Base-by-base conservation (phyloP, 169 alveolate species). In the Besnoitia besnoiti region DNA sequence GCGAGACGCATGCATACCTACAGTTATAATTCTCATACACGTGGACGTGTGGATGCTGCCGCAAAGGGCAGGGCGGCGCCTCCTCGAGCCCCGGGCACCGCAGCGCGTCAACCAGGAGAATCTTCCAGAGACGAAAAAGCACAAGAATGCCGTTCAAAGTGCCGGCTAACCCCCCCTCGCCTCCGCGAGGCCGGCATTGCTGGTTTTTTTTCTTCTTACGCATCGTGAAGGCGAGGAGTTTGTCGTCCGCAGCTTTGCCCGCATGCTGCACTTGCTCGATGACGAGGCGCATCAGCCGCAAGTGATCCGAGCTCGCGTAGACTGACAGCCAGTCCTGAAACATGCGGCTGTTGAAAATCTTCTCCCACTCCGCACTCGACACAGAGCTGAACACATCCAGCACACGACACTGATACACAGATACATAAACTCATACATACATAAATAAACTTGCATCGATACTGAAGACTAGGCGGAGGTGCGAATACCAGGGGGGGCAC, bases 301-400 rank as follows among this genome's bases (percentile, higher is more conserved):
- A 10, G 47, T 55, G 87, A 42, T 77, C 87, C n/a, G 87, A 24
- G 16, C 50, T 37, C 30, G 87, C 87, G 40, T 77, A 77, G 40
- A 44, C 33, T 2, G 61, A 42, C 33, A 77, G 59, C 87, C 87
- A 77, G 30, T 77, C 87, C 40, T 77, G 87, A 77, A 77, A 42
- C 59, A 77, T 19, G 4, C 87, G 87, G 40, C 87, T 77, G n/a
- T 27, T 77, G 55, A 77, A 77, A 35, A 77, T 44, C 40, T 27
- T 42, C 35, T 77, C 87, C 87, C 87, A 77, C 33, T 77, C 59
- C 8, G 61, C 30, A 4, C 14, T 30, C 10, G 87, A 77, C 7
- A 77, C 30, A 14, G 49, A 39, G 40, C 87, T 77, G 55, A 37
- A 24, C 12, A 39, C 55, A 49, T 49, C 55, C 55, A 5, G 55